A percentile compares a stretch with the other conserved stretches of the same genome.
Evolutionary conservation across 2,329 filamentous ascomycete genomes (phyloP).

Genomic region (Beauveria medogensis): DNA sequence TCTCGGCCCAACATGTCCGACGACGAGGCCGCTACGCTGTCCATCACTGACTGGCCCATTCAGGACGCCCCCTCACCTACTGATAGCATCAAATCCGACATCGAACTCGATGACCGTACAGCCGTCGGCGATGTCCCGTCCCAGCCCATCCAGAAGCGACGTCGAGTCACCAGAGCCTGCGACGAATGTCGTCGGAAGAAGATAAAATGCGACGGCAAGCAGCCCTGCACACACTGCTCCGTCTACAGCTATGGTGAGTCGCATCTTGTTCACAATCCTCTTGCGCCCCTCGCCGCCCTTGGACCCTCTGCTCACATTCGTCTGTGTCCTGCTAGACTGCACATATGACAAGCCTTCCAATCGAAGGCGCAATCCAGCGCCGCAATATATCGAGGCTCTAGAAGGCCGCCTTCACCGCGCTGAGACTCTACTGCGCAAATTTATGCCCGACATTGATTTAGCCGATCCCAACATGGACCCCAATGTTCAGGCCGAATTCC

Average conservation of each 20-base stretch:
- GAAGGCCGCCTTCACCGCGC: conserved; percentile 77
- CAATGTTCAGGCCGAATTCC: conserved; percentile 61
- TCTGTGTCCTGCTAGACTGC: conserved; percentile 55
- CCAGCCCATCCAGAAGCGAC: conserved; percentile 63
- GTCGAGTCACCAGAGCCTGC: conserved; percentile 72
- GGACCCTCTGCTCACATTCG: neutral
- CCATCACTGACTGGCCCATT: conserved; percentile 28
- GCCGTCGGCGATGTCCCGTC: conserved; percentile 23
- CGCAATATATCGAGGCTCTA: conserved; percentile 86
- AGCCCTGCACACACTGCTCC: conserved; percentile 90
- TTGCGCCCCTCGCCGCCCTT: neutral
- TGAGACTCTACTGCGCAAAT: conserved; percentile 68
- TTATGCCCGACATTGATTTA: conserved; percentile 77
- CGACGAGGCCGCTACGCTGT: conserved; percentile 32
- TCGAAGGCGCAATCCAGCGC: conserved; percentile 78
- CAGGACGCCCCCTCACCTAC: conserved; percentile 31
- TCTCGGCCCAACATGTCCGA: conserved; percentile 32
- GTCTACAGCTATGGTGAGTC: conserved; percentile 92
- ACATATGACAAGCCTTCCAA: conserved; percentile 95
- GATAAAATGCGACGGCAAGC: conserved; percentile 81
- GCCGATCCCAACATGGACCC: conserved; percentile 78
- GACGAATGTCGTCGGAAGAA: conserved; percentile 80
- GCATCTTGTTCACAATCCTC: neutral
- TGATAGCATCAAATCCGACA: conserved; percentile 35
- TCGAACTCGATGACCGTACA: conserved; percentile 30